These are phyloP conservation scores for Neofusicoccum ribis DNA, from an alignment of 2,329 filamentous ascomycete species.

Conservation along the genomic window DNA sequence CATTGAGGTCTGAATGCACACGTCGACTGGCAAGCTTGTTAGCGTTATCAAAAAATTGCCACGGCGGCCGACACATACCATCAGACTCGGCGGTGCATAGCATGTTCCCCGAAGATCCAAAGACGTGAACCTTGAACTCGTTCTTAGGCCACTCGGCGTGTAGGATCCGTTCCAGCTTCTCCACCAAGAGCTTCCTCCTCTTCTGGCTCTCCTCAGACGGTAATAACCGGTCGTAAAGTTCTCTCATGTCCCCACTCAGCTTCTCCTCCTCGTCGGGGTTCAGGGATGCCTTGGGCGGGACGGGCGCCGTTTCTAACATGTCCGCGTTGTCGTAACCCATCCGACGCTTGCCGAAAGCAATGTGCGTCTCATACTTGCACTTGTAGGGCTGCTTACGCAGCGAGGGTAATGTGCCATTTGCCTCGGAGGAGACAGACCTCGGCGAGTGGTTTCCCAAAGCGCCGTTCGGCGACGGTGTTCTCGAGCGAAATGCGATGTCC, in stretches of 20 bases:
- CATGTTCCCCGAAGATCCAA: slow-evolving; percentile 96
- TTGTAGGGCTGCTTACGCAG: slow-evolving; percentile 62
- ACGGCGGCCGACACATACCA: slow-evolving; percentile 58
- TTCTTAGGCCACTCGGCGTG: slow-evolving; percentile 90
- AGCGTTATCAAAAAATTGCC: slow-evolving; percentile 23
- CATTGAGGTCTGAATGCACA: slow-evolving; percentile 92
- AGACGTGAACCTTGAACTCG: slow-evolving; percentile 86
- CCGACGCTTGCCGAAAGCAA: slow-evolving; percentile 76
- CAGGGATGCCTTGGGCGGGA: slow-evolving; percentile 61
- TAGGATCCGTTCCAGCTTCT: slow-evolving; percentile 83
- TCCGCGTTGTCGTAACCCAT: slow-evolving; percentile 92
- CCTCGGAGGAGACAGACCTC: slow-evolving; percentile 86
- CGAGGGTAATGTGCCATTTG: slow-evolving; percentile 71
- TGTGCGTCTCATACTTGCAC: slow-evolving; percentile 87
- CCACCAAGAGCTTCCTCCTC: slow-evolving; percentile 73
- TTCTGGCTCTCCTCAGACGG: slow-evolving; percentile 78
- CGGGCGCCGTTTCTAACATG: slow-evolving; percentile 70
- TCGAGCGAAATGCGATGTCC: slow-evolving; percentile 75
- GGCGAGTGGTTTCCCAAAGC: slow-evolving; percentile 78
- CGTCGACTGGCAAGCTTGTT: slow-evolving; percentile 68
- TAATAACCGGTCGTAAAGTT: slow-evolving; percentile 80
- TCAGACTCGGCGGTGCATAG: slow-evolving; percentile 95
- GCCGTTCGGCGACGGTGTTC: slow-evolving; percentile 75
- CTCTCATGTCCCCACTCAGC: slow-evolving; percentile 78
- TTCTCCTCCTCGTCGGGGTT: slow-evolving; percentile 46